Percentiles rank a stretch among this genome's conserved stretches.
phyloP scores from a whole-genome alignment of 345 rosid genomes.

The Citropsis articulata region DNA sequence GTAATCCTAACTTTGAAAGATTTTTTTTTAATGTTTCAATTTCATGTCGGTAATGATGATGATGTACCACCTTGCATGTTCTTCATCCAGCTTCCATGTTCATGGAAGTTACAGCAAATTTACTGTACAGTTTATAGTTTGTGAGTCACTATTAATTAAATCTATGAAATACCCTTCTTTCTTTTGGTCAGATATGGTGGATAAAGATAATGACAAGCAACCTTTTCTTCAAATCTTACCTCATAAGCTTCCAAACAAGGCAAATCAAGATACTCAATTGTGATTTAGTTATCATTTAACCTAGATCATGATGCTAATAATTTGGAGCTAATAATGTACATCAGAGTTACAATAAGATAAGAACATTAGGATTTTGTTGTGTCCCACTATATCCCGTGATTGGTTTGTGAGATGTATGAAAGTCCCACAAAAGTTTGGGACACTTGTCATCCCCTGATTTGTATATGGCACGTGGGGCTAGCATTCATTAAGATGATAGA shows the following conservation, averaged over 20 bases:
- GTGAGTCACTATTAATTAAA: not conserved
- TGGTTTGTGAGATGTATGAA: slow-evolving; percentile 16
- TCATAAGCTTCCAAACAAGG: slow-evolving; percentile 7
- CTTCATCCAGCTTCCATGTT: not conserved
- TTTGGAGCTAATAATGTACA: slow-evolving; percentile 22
- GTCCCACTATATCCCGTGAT: slow-evolving; percentile 27
- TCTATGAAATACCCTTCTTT: not conserved
- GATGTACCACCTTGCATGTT: slow-evolving; percentile 12
- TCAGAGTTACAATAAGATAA: not conserved
- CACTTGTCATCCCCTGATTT: slow-evolving; percentile 15
- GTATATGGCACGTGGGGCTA: slow-evolving; percentile 28
- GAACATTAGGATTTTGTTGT: not conserved
- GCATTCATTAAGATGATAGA: slow-evolving; percentile 7
- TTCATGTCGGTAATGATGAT: slow-evolving; percentile 20
- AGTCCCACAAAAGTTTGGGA: not conserved
- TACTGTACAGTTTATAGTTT: not conserved
- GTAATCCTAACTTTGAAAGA: not conserved
- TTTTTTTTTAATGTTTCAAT: not conserved
- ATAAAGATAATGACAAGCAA: slow-evolving; percentile 33
- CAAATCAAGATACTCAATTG: slow-evolving; percentile 4
- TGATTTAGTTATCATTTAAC: not conserved
- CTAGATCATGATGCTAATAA: slow-evolving; percentile 26
- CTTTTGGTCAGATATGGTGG: slow-evolving; percentile 18
- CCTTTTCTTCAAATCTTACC: slow-evolving; percentile 34
- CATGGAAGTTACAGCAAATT: slow-evolving; percentile 2